Percentiles rank a stretch among this genome's conserved stretches.
Evolutionary conservation across 176 grass and related monocot species (phyloP).

Genomic region (Ampelocalamus luodianensis): DNA sequence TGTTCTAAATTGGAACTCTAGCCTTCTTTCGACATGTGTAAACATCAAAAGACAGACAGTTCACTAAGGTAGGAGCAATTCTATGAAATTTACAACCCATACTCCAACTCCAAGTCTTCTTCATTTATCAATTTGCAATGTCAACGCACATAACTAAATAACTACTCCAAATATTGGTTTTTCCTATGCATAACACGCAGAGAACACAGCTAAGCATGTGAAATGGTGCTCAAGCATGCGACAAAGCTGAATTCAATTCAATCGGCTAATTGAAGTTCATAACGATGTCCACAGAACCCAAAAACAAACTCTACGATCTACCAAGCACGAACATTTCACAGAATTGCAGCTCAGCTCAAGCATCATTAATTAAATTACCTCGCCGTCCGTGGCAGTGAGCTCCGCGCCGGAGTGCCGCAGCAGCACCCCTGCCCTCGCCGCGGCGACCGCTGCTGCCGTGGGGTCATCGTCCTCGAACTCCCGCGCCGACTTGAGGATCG

Average conservation of each 20-base stretch:
- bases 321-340: slow-evolving; percentile 19
- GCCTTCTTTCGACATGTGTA: background rate
- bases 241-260: slow-evolving; percentile 41
- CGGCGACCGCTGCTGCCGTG: slow-evolving; percentile 24
- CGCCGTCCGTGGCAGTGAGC: slow-evolving; percentile 42
- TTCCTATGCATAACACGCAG: background rate
- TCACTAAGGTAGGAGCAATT: background rate
- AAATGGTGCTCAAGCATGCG: slow-evolving; percentile 13
- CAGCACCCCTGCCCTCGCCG: slow-evolving; percentile 44
- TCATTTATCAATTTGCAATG: slow-evolving; percentile 18
- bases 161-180: background rate
- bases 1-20: background rate
- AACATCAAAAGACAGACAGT: background rate
- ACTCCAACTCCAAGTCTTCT: background rate
- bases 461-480: slow-evolving; percentile 94
- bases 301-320: background rate
- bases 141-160: background rate
- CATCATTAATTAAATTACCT: slow-evolving; percentile 38
- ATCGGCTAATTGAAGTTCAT: background rate
- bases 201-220: background rate
- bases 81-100: slow-evolving; percentile 14
- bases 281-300: background rate
- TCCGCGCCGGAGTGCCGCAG: slow-evolving; percentile 55
- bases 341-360: slow-evolving; percentile 8
- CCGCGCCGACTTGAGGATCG: slow-evolving; percentile 81